Base-by-base conservation (phyloP, 2,329 filamentous ascomycete genomes). In the Penicillium griseofulvum region DNA sequence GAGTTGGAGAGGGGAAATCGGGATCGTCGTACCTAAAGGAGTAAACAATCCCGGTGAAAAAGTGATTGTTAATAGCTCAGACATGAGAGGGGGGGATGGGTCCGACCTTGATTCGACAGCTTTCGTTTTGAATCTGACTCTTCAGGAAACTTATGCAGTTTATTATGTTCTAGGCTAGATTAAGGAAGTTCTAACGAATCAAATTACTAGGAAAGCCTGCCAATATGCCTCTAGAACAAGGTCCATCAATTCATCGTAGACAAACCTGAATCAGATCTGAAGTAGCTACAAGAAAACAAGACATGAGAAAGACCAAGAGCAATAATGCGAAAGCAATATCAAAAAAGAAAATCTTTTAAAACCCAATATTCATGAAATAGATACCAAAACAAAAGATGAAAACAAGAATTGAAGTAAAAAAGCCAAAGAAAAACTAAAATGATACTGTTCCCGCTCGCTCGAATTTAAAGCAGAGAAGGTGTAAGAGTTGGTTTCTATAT, bases 261-360 rank as follows among this genome's bases (percentile, higher is more conserved):
- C 49, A 36, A 36, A 44, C 22, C 17, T 8, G 28, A 33, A 34
- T 31, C 36, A 28, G 26, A 17, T n/a, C n/a, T 42, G 31, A 36
- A 29, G n/a, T 49, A 48, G 37, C 44, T 49, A 49, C 51, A 49
- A 31, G 28, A 34, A 36, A 33, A 47, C 8, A 49, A 22, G 31
- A 29, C n/a, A 36, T 6, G 19, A 19, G 10, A 45, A 24, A n/a
- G 14, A 5, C 14, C 29, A 45, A 34, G 12, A n/a, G 17, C 29
- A 24, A 45, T 45, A n/a, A 42, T 31, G 26, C 37, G 16, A 39
- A n/a, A 44, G 28, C 28, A 34, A 47, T 26, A 28, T 33, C 28
- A 53, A 50, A 48, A 56, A 59, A 49, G 52, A 41, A 59, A 58
- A 51, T 56, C 60, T 56, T 56, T 64, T 60, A 49, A 50, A 55